These are phyloP conservation scores for Tricholomella constricta DNA, from an alignment of 768 basidiomycete species.

Conservation along the genomic window DNA sequence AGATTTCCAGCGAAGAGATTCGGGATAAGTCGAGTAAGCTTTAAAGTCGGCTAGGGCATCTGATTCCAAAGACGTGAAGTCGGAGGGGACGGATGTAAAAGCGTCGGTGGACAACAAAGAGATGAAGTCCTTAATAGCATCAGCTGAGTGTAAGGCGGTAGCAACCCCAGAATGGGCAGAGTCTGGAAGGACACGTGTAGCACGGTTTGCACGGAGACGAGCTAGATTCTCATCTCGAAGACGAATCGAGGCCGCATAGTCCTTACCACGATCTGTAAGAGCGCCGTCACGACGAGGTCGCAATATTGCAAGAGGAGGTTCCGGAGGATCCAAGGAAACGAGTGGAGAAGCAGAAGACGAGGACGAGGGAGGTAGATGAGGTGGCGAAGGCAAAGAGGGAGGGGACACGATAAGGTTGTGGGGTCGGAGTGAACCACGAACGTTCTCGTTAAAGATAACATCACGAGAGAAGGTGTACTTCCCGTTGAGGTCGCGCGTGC, in stretches of 20 bases:
- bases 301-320: too few species aligned
- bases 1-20: not conserved
- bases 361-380: not conserved
- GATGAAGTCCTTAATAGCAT: not conserved
- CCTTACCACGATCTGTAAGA: too few species aligned
- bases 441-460: too few species aligned
- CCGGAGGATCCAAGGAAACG: not conserved
- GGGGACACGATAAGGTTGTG: constrained; percentile 20
- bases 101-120: not conserved
- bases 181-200: not conserved
- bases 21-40: too few species aligned
- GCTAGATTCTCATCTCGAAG: too few species aligned
- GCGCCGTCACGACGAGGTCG: not conserved
- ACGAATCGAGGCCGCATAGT: too few species aligned
- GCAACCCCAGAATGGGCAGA: not conserved
- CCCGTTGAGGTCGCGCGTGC: too few species aligned
- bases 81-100: not conserved
- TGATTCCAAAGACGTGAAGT: not conserved
- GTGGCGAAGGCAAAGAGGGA: constrained; percentile 15
- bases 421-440: constrained; percentile 21
- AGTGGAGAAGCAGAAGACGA: not conserved
- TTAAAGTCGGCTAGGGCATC: not conserved
- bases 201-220: not conserved
- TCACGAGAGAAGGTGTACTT: too few species aligned
- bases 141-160: too few species aligned